Percentiles rank a stretch among this genome's conserved stretches.
Conservation (phyloP, 2,329 filamentous ascomycete genomes). For the Bimuria novae-zelandiae region DNA sequence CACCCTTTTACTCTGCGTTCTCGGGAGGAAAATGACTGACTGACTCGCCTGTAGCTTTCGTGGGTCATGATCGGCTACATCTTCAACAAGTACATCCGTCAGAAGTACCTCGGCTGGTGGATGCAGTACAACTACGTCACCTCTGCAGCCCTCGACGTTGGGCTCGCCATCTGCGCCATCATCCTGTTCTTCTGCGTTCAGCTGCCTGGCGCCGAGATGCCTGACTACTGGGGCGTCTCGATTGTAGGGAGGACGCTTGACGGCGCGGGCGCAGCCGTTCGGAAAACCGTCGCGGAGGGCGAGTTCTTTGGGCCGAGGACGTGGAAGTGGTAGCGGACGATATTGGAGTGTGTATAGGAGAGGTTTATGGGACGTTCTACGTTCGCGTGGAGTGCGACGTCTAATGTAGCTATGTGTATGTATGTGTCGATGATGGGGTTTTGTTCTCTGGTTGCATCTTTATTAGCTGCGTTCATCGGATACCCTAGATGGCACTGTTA, state of each 20-base stretch:
- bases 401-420: too few species aligned
- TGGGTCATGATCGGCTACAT: slow-evolving; percentile 32
- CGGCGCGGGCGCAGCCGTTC: slow-evolving; percentile 20
- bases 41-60: slow-evolving; percentile 8
- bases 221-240: slow-evolving; percentile 17
- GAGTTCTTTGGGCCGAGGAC: slow-evolving; percentile 24
- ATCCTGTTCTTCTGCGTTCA: slow-evolving; percentile 28
- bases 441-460: too few species aligned
- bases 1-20: not conserved
- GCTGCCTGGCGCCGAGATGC: not conserved
- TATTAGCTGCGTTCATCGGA: too few species aligned
- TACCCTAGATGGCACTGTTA: too few species aligned
- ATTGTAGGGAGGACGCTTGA: slow-evolving; percentile 25
- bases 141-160: slow-evolving; percentile 30
- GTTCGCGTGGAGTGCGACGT: too few species aligned
- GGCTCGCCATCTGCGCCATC: slow-evolving; percentile 29
- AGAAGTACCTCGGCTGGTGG: slow-evolving; percentile 32
- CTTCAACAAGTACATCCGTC: slow-evolving; percentile 29
- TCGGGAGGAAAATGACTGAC: not conserved
- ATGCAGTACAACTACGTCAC: slow-evolving; percentile 28
- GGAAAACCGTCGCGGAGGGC: slow-evolving; percentile 17
- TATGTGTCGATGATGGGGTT: too few species aligned
- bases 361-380: too few species aligned
- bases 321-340: slow-evolving; percentile 20
- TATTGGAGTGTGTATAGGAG: too few species aligned